Evolutionary conservation across 2,329 filamentous ascomycete genomes (phyloP).

Genomic region (Orbilia oligospora): DNA sequence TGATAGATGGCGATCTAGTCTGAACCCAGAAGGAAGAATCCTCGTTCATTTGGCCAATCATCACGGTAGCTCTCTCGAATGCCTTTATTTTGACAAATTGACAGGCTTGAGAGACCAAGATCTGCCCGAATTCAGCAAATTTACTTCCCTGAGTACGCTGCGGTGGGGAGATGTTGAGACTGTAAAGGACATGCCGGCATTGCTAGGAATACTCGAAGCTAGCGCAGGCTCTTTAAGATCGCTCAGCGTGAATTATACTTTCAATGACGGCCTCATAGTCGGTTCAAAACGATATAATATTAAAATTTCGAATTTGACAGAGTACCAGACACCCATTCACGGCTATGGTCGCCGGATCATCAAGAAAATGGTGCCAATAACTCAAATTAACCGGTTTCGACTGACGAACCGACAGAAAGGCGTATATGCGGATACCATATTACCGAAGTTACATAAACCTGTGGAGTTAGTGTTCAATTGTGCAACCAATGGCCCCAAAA

Average conservation of each 20-base stretch:
- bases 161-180: neutral
- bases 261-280: neutral
- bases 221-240: neutral
- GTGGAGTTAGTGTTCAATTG: neutral
- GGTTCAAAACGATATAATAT: neutral
- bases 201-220: neutral
- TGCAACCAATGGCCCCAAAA: neutral
- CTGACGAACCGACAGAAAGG: neutral
- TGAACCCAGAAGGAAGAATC: neutral
- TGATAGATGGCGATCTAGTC: conserved; percentile 1
- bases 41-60: neutral
- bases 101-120: neutral
- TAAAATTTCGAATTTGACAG: neutral
- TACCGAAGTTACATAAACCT: no score
- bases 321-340: neutral
- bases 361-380: neutral
- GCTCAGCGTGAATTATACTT: neutral
- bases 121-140: neutral
- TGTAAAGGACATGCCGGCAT: neutral
- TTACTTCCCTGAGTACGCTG: neutral
- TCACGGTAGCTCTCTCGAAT: neutral
- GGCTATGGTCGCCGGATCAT: neutral
- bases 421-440: no score
- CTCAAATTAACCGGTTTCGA: neutral
- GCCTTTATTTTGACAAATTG: neutral